phyloP scores from a whole-genome alignment of 441 rosid species.

The Gossypium lobatum region DNA sequence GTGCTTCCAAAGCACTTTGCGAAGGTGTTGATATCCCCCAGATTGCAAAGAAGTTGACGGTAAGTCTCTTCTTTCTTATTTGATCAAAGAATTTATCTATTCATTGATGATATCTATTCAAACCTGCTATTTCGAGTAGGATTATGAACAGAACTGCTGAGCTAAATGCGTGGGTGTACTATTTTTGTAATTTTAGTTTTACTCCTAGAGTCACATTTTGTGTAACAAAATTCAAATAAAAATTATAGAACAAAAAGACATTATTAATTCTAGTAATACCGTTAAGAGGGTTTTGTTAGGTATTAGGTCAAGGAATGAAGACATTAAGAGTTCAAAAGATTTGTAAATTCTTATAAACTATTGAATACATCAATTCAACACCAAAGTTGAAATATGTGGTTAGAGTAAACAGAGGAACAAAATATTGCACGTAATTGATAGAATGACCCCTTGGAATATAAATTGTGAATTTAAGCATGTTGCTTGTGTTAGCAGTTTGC shows the following conservation, averaged over 20 bases:
- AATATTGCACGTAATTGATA: neutral
- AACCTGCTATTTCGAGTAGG: neutral
- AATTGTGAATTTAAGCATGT: neutral
- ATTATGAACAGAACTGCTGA: neutral
- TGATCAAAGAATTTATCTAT: slow-evolving; percentile 6
- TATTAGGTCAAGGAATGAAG: neutral
- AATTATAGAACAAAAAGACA: neutral
- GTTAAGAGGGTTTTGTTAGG: neutral
- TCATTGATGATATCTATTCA: slow-evolving; percentile 4
- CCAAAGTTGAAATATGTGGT: neutral
- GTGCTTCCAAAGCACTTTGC: slow-evolving; percentile 43
- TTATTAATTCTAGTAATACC: neutral
- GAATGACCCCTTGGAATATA: neutral
- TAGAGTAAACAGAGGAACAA: neutral
- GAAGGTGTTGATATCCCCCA: slow-evolving; percentile 41
- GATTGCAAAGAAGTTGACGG: slow-evolving; percentile 24
- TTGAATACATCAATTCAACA: neutral
- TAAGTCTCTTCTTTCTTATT: slow-evolving; percentile 18
- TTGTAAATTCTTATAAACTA: neutral
- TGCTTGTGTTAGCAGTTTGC: neutral
- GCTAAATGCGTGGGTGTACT: neutral
- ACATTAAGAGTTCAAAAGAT: slow-evolving; percentile 1
- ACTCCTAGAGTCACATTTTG: neutral
- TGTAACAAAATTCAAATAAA: neutral
- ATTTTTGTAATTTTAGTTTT: slow-evolving; percentile 6